These are phyloP conservation scores for Cochlearia excelsa DNA, from an alignment of 345 rosid species.

Conservation along the genomic window DNA sequence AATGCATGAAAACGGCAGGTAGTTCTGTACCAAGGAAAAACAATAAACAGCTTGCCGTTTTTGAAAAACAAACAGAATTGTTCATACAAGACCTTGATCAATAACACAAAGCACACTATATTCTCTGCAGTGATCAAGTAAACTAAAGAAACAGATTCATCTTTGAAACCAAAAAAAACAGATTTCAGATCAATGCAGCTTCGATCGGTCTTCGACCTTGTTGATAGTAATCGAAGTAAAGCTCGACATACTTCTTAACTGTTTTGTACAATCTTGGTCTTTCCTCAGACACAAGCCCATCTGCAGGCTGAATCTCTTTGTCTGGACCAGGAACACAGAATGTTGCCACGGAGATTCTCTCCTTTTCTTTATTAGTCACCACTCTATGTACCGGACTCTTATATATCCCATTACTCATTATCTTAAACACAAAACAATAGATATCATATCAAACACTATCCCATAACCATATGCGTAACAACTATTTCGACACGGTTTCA, in stretches of 20 bases:
- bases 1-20: too few relatives aligned
- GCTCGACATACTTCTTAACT: conserved; percentile 45
- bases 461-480: too few relatives aligned
- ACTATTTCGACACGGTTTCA: too few relatives aligned
- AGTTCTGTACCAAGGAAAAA: too few relatives aligned
- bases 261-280: conserved; percentile 54
- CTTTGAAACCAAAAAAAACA: conserved; percentile 1
- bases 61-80: too few relatives aligned
- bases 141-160: not conserved
- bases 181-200: conserved; percentile 40
- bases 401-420: conserved; percentile 61
- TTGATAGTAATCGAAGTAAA: conserved; percentile 45
- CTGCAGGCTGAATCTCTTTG: conserved; percentile 37
- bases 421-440: conserved; percentile 28
- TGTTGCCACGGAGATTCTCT: conserved; percentile 51
- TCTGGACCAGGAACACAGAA: conserved; percentile 45
- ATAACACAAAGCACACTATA: too few relatives aligned
- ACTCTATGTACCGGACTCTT: conserved; percentile 54
- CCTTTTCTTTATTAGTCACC: conserved; percentile 45
- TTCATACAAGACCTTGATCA: too few relatives aligned
- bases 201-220: conserved; percentile 49
- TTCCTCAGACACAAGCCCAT: conserved; percentile 35
- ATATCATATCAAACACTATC: not conserved
- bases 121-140: not conserved
- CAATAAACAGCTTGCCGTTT: too few relatives aligned